Evolutionary conservation across 768 basidiomycete species (phyloP).

Genomic region (Mycena belliarum): DNA sequence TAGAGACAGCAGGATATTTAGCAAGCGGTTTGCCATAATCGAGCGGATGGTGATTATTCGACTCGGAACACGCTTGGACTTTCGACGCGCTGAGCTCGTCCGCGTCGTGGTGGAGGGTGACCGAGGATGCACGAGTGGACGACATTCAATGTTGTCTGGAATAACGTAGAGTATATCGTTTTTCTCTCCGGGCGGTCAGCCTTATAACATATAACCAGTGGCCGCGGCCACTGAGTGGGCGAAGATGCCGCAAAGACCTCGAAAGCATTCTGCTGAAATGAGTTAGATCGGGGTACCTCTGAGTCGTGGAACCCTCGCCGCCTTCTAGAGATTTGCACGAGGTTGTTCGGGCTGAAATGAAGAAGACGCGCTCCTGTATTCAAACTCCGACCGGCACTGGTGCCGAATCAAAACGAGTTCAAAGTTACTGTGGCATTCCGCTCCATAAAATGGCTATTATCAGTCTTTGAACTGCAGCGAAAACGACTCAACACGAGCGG

Average conservation of each 20-base stretch:
- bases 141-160: neutral
- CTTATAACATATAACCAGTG: neutral
- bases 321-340: neutral
- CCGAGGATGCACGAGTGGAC: slow-evolving; percentile 3
- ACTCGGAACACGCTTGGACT: neutral
- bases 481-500: too few species aligned
- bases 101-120: slow-evolving; percentile 3
- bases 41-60: neutral
- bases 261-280: too few species aligned
- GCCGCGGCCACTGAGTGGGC: too few species aligned
- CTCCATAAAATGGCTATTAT: neutral
- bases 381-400: slow-evolving; percentile 1
- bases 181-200: too few species aligned
- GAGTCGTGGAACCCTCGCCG: neutral
- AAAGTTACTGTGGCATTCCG: neutral
- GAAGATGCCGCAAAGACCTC: too few species aligned
- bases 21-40: neutral
- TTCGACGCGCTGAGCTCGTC: neutral
- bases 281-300: neutral
- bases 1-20: neutral
- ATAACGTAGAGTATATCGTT: too few species aligned
- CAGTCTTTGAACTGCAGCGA: neutral
- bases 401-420: neutral
- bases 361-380: neutral
- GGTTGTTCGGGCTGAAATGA: neutral